Conservation (phyloP, 2,329 filamentous ascomycete species). For the Sclerotinia glacialis region DNA sequence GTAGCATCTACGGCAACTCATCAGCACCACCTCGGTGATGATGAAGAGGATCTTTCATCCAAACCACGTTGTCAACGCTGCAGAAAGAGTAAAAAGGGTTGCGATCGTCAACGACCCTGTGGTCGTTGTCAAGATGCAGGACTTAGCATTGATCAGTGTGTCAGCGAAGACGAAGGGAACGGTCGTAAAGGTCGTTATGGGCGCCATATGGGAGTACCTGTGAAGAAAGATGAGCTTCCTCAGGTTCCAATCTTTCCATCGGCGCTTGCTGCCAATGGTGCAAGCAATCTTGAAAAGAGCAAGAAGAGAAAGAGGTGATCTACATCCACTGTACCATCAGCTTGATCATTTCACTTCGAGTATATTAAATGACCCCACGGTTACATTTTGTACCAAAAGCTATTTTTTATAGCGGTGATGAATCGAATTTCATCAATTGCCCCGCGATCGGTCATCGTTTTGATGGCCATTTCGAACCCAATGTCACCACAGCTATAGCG, state of each 20-base stretch:
- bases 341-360: background rate
- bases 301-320: slow-evolving; percentile 66
- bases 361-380: slow-evolving; percentile 1
- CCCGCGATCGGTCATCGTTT: background rate
- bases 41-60: slow-evolving; percentile 87
- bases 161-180: slow-evolving; percentile 97
- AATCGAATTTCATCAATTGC: background rate
- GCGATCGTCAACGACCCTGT: slow-evolving; percentile 92
- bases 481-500: background rate
- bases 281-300: slow-evolving; percentile 53
- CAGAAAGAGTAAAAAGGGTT: slow-evolving; percentile 99
- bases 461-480: background rate
- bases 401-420: background rate
- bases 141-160: slow-evolving; percentile 86
- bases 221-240: slow-evolving; percentile 55
- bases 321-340: background rate
- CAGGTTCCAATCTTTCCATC: slow-evolving; percentile 37
- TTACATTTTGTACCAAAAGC: slow-evolving; percentile 7
- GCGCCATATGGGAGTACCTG: slow-evolving; percentile 66
- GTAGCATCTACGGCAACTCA: slow-evolving; percentile 64
- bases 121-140: slow-evolving; percentile 94
- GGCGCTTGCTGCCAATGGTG: slow-evolving; percentile 36
- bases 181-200: slow-evolving; percentile 92
- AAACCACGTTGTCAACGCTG: slow-evolving; percentile 98
- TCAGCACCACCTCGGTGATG: slow-evolving; percentile 59